Base-by-base conservation (phyloP, 352 stramenopile species). In the Nannochloropsis limnetica region DNA sequence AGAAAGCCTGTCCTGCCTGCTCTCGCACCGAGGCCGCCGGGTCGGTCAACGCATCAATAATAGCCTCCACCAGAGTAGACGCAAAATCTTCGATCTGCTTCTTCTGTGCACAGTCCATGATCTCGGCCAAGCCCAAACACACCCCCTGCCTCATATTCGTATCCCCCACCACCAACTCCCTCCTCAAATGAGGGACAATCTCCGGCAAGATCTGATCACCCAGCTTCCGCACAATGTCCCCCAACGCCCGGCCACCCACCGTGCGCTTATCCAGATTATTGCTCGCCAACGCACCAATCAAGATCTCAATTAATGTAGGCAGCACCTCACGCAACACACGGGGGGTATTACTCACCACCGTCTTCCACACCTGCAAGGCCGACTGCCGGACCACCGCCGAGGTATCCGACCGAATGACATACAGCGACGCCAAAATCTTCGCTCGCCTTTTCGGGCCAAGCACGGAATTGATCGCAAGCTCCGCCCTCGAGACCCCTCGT, bases 281-380 rank as follows among this genome's bases (percentile, higher is more conserved):
- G 80, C 92, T 92, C 15, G 94, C 96, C 45, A 99, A 90, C 74
- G 95, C 92, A n/a, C 89, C 90, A 43, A 99, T 95, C 83, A 99
- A 97, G 44, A 95, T 90, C 54, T 90, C 89, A 85, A 99, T 97
- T 61, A 99, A 90, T 80, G 95, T 91, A 54, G 94, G 93, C 80
- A 99, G 89, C 87, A 99, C 98, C 87, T 99, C 95, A 84, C 94
- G 92, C 82, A 99, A 88, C 3, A 95, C 98, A 88, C 91, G 86
- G 3, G 95, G 95, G 27, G 96, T 99, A 89, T 98, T 98, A 61
- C 89, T 88, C 3, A 99, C 96, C 28, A 99, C 93, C 83, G 94
- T 98, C 91, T 99, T 99, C 96, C 96, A 99, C 61, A 96, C 93
- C 87, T 98, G 94, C 44, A 99, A 87, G 45, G 97, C 94, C 81